Evolutionary conservation across 306 rosid species (phyloP), one percentile per base, ranked within the genome.

Genomic region (Vigna angularis): DNA sequence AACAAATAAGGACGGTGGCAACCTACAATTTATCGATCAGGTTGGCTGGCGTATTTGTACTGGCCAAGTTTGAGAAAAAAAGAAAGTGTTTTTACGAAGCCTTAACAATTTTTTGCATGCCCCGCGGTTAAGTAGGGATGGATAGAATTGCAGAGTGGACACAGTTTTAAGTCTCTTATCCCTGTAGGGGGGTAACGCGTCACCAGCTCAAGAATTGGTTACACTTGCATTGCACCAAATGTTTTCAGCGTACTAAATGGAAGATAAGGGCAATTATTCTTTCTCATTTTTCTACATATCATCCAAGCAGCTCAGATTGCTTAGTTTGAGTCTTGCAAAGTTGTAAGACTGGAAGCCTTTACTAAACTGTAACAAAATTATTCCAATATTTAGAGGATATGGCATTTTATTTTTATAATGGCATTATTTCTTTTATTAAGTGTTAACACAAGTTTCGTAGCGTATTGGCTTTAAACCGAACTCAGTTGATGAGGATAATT

Each of bases 1-100:
- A 42, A 77, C 75, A 88, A 26, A 76, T 75, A 82, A 87, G 76
- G 63, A 77, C 61, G 40, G 62, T 80, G 62, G 63, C 49, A 71
- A 59, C 45, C 76, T 53, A 32, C 62, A 45, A 49, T 40, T 82
- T 55, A 72, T 75, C 13, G 50, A 75, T 50, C 32, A 34, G 72
- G 56, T 67, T 52, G n/a, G 49, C 14, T 47, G 48, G 75, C 26
- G 34, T 48, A 76, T 56, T 66, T 76, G 77, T 62, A 78, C 58
- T 73, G 81, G 66, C 70, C 56, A 45, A 78, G 42, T 78, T 56
- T 75, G 74, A 49, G 40, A 57, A 53, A 12, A 53, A 12, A 55
- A 36, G 51, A 61, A 13, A 30, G 44, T 42, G 22, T 30, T 66
- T 76, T 24, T 72, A 18, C 34, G n/a, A 13, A 72, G 65, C 36